Conservation (phyloP, 1,284 basidiomycete genomes). For the Pascua sp. region DNA sequence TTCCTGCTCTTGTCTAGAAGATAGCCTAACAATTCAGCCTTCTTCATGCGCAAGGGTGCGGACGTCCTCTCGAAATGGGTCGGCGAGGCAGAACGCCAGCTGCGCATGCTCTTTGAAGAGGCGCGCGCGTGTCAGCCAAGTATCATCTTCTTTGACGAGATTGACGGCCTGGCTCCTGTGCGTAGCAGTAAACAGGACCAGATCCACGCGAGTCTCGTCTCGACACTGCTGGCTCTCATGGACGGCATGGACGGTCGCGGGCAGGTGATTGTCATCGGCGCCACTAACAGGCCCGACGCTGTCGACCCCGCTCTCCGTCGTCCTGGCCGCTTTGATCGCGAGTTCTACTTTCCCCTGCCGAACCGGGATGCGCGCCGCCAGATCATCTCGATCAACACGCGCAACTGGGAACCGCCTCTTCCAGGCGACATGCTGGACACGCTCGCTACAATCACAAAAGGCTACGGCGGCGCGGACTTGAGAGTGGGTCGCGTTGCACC, state of each 20-base stretch:
- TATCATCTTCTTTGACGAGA: conserved; percentile 99
- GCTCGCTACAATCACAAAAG: conserved; percentile 87
- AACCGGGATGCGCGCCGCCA: conserved; percentile 76
- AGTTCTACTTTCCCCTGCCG: conserved; percentile 97
- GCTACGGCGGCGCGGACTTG: conserved; percentile 95
- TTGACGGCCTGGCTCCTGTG: conserved; percentile 94
- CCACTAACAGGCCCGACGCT: conserved; percentile 94
- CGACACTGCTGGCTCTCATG: conserved; percentile 94
- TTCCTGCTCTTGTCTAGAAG: conserved; percentile 56
- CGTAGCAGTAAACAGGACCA: conserved; percentile 98
- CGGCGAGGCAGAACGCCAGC: conserved; percentile 94
- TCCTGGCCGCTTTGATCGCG: conserved; percentile 94
- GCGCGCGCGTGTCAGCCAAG: conserved; percentile 87
- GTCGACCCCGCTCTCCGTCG: conserved; percentile 92
- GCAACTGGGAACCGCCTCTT: conserved; percentile 82
- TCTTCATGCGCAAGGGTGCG: conserved; percentile 99
- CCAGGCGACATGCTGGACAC: conserved; percentile 62
- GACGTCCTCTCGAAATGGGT: conserved; percentile 99
- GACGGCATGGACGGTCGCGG: conserved; percentile 98
- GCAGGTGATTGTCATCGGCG: conserved; percentile 97
- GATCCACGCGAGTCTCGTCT: conserved; percentile 96
- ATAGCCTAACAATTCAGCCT: conserved; percentile 57
- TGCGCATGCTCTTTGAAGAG: conserved; percentile 94
- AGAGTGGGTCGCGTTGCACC: conserved; percentile 58
- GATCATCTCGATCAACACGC: conserved; percentile 90